Conservation (phyloP, 2,329 filamentous ascomycete species). For the Anisogramma anomala region DNA sequence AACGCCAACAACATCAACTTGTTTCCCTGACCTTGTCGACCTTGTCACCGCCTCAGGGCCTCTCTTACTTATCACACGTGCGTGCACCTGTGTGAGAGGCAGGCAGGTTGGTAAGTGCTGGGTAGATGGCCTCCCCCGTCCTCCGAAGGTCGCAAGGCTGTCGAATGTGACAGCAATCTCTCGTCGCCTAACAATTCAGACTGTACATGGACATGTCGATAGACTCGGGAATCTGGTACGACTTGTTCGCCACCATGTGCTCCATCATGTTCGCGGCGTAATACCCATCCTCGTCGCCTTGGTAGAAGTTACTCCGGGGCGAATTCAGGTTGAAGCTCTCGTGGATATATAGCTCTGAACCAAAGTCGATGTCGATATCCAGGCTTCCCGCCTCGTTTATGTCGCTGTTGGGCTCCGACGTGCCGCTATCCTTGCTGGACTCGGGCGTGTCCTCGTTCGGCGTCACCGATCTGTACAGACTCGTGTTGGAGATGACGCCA, state of each 20-base stretch:
- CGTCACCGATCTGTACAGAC: slow-evolving; percentile 42
- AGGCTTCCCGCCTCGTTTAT: slow-evolving; percentile 43
- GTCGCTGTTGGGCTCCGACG: slow-evolving; percentile 51
- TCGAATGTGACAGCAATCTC: background rate
- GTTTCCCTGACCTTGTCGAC: no score
- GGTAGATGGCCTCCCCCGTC: no score
- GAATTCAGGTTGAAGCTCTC: slow-evolving; percentile 19
- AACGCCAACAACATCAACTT: no score
- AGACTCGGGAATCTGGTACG: slow-evolving; percentile 26
- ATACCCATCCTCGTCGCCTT: background rate
- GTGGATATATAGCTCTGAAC: slow-evolving; percentile 27
- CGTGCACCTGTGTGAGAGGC: no score
- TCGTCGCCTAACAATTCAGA: slow-evolving; percentile 24
- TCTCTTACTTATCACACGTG: no score
- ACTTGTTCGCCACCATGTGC: slow-evolving; percentile 36
- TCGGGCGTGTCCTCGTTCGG: slow-evolving; percentile 51
- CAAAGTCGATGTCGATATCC: slow-evolving; percentile 42
- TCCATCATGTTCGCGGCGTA: slow-evolving; percentile 9
- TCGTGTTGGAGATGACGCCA: slow-evolving; percentile 42
- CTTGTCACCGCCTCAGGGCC: no score
- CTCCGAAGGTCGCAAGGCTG: no score
- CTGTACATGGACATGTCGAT: slow-evolving; percentile 37
- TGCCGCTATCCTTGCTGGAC: slow-evolving; percentile 48
- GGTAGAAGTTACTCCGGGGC: slow-evolving; percentile 17
- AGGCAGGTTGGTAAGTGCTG: no score